Base-by-base conservation (phyloP, 2,329 filamentous ascomycete genomes). In the Ophiostoma tasmaniense region DNA sequence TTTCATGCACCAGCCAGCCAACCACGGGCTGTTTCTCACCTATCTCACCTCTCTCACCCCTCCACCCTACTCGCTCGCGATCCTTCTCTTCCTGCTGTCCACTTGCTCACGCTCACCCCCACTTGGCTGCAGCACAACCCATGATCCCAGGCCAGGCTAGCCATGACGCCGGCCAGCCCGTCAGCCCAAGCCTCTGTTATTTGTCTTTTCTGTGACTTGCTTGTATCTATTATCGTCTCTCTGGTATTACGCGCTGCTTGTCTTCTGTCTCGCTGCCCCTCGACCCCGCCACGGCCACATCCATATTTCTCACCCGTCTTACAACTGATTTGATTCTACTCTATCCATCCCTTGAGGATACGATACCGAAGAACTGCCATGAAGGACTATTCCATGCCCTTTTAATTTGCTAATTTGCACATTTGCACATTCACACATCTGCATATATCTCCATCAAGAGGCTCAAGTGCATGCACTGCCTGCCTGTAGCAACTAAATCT, bases 81-180 rank as follows among this genome's bases (percentile, higher is more conserved):
- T 33, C 25, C 55, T 61, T 25, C 22, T 28, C 25, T 22, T 7
- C 45, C 39, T 64, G 30, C 25, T 13, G 39, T 55, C 59, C 67
- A 67, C 66, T 70, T 66, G 69, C 70, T 72, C 65, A 71, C 59
- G 50, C 17, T 50, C 52, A 37, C 70, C 69, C 69, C 71, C 71
- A 70, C 71, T 73, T 72, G 61, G 45, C 55, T 70, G 69, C 68
- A 68, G 70, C 69, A 67, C 35, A 39, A 42, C 64, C 25, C 45
- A 66, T 30, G 50, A 13, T 55, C 14, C 28, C 50, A 39, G 67
- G 37, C 37, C 37, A 39, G 13, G 37, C 66, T 69, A 70, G 67
- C 67, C 64, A 70, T 55, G 37, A 42, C 66, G 66, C 61, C 66
- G 33, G 66, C 45, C 61, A 39, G 37, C 28, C n/a, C 20, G 64